A percentile compares a stretch with the other conserved stretches of the same genome.
Conservation (phyloP, 2,329 filamentous ascomycete genomes). For the Fusarium humuli region DNA sequence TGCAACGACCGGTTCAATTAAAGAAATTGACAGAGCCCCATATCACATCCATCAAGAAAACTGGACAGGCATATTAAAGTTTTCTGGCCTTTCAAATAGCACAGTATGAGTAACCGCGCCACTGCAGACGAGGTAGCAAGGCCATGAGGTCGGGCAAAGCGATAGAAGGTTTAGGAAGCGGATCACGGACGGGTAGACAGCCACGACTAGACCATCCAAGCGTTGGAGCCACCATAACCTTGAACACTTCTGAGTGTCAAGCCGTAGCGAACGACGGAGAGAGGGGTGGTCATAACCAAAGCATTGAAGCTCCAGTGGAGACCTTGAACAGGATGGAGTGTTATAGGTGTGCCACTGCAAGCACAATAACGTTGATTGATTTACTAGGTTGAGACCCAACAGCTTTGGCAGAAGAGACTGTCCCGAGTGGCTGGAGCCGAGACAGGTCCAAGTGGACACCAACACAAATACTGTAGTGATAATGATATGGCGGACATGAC, state of each 20-base stretch:
- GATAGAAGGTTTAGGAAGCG: conserved; percentile 23
- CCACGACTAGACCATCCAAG: conserved; percentile 22
- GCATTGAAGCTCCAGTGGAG: background rate
- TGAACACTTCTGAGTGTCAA: conserved; percentile 12
- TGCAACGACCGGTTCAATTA: conserved; percentile 18
- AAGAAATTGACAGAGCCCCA: conserved; percentile 25
- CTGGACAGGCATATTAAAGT: conserved; percentile 20
- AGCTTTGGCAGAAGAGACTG: conserved; percentile 4
- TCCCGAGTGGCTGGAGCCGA: conserved; percentile 28
- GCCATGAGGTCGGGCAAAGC: conserved; percentile 32
- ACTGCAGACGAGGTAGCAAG: conserved; percentile 18
- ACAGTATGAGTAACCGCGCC: conserved; percentile 25
- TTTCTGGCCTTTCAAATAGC: conserved; percentile 25
- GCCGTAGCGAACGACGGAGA: background rate
- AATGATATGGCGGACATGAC: background rate
- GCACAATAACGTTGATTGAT: conserved; percentile 5
- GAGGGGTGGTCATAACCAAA: conserved; percentile 32
- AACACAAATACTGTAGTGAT: background rate
- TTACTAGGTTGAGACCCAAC: conserved; percentile 1
- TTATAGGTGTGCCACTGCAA: conserved; percentile 4
- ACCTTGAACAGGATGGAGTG: background rate
- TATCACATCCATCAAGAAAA: conserved; percentile 13
- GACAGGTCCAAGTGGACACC: conserved; percentile 4
- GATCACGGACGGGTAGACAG: conserved; percentile 6
- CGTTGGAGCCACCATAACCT: conserved; percentile 10